Percentiles rank a stretch among this genome's conserved stretches.
Evolutionary conservation across 345 rosid species (phyloP).

Genomic region (Eucalyptus cloeziana): DNA sequence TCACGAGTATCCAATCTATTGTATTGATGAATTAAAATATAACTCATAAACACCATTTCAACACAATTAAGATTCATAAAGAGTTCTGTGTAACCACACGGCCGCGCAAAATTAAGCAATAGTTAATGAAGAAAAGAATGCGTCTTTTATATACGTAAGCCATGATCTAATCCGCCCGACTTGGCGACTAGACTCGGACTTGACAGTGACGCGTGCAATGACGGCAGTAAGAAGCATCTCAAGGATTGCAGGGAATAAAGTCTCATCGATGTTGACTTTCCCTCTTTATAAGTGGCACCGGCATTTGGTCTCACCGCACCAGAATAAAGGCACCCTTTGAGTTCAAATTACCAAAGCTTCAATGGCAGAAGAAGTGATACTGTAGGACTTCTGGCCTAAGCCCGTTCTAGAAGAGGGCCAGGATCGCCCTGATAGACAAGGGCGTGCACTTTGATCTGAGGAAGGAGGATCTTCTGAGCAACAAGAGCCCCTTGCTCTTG

Average conservation of each 20-base stretch:
- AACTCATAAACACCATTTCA: not conserved
- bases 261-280: not conserved
- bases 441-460: not conserved
- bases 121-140: not conserved
- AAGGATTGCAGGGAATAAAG: not conserved
- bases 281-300: not conserved
- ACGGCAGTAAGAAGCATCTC: not conserved
- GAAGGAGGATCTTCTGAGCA: not conserved
- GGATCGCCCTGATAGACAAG: not conserved
- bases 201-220: not conserved
- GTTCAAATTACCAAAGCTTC: not conserved
- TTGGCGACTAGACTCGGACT: not conserved
- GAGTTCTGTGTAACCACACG: not conserved
- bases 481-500: not conserved
- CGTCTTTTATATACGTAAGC: not conserved
- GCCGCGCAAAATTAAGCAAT: not conserved
- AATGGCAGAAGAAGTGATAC: not conserved
- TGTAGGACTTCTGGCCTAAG: not conserved
- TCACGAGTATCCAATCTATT: not conserved
- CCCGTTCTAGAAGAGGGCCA: not conserved
- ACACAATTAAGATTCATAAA: not conserved
- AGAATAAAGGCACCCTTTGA: not conserved
- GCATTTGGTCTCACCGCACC: not conserved
- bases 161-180: not conserved
- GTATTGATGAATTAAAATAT: not conserved